phyloP scores from a whole-genome alignment of 2,329 filamentous ascomycete genomes.

The Botrytis squamosa region DNA sequence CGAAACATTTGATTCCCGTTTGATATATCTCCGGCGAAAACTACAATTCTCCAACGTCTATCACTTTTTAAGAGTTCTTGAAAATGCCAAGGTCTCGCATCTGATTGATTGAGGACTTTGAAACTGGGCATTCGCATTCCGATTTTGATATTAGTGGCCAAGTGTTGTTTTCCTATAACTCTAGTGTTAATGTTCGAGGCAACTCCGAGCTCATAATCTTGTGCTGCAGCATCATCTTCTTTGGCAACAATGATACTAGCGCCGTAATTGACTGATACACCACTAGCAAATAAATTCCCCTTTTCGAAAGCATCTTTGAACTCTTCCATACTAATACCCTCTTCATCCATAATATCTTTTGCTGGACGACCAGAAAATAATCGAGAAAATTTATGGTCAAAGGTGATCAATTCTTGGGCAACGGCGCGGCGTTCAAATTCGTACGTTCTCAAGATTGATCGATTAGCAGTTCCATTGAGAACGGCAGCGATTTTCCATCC shows the following conservation, averaged over 20 bases:
- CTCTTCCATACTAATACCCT: conserved; percentile 59
- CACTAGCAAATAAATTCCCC: conserved; percentile 59
- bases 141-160: conserved; percentile 37
- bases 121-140: conserved; percentile 60
- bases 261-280: conserved; percentile 58
- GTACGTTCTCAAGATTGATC: conserved; percentile 58
- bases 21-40: conserved; percentile 61
- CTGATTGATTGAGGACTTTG: conserved; percentile 58
- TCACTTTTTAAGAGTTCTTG: conserved; percentile 56
- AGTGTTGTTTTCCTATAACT: conserved; percentile 47
- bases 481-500: conserved; percentile 54
- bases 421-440: conserved; percentile 60
- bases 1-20: conserved; percentile 44
- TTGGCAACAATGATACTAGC: conserved; percentile 57
- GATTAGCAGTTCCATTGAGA: conserved; percentile 42
- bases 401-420: conserved; percentile 64
- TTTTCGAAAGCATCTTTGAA: conserved; percentile 62
- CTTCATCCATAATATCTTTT: conserved; percentile 41
- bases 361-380: conserved; percentile 57
- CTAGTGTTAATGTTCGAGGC: conserved; percentile 48
- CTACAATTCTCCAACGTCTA: conserved; percentile 56
- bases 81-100: conserved; percentile 55
- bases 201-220: conserved; percentile 51
- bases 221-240: conserved; percentile 43
- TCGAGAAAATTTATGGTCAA: conserved; percentile 58